phyloP scores from a whole-genome alignment of 345 rosid genomes.

The Melaleuca alternifolia region DNA sequence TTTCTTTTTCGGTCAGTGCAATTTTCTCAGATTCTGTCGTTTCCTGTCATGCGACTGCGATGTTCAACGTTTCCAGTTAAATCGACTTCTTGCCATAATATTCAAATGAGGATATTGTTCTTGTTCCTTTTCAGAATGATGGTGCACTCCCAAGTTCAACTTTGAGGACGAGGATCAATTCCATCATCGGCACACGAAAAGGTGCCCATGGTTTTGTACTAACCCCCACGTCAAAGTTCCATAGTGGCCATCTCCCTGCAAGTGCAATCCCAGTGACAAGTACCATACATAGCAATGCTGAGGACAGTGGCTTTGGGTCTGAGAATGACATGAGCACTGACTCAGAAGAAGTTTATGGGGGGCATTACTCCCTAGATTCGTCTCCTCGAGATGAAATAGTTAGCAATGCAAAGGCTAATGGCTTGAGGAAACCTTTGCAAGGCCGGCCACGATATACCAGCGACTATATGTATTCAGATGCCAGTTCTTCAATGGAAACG shows the following conservation, averaged over 20 bases:
- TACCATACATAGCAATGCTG: constrained; percentile 16
- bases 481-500: constrained; percentile 81
- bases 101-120: background rate
- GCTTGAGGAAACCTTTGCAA: constrained; percentile 14
- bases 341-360: constrained; percentile 43
- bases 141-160: constrained; percentile 19
- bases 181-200: constrained; percentile 19
- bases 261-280: constrained; percentile 38
- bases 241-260: constrained; percentile 49
- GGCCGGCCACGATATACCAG: constrained; percentile 28
- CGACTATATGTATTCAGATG: constrained; percentile 57
- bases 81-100: background rate
- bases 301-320: constrained; percentile 39
- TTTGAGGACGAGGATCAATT: constrained; percentile 23
- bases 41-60: background rate
- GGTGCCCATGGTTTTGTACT: constrained; percentile 24
- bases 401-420: constrained; percentile 18
- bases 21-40: background rate
- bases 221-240: constrained; percentile 49
- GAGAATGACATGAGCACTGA: constrained; percentile 52
- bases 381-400: constrained; percentile 52
- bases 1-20: background rate
- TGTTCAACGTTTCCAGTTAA: background rate
- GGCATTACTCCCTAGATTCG: constrained; percentile 47
- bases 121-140: constrained; percentile 20